phyloP scores from a whole-genome alignment of 306 rosid species.

The Ormosia emarginata region DNA sequence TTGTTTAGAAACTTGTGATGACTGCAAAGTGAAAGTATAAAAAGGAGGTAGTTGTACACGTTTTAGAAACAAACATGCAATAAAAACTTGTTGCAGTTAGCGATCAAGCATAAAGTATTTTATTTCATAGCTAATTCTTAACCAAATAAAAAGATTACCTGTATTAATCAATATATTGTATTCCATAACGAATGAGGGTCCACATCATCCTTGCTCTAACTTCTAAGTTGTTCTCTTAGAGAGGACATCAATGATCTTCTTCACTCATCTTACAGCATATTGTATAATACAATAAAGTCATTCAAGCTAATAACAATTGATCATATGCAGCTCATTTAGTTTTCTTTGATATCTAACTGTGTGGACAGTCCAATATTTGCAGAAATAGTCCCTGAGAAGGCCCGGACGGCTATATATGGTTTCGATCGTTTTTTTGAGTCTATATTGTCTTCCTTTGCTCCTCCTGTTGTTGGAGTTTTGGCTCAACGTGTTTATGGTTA shows the following conservation, averaged over 20 bases:
- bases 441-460: conserved; percentile 76
- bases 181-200: background rate
- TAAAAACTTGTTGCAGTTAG: background rate
- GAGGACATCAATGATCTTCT: background rate
- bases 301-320: background rate
- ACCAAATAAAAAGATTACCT: background rate
- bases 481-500: conserved; percentile 70
- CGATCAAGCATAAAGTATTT: background rate
- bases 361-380: conserved; percentile 92
- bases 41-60: background rate
- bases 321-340: background rate
- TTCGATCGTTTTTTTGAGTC: conserved; percentile 73
- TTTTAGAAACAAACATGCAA: background rate
- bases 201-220: background rate
- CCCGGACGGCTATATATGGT: conserved; percentile 74
- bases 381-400: conserved; percentile 84
- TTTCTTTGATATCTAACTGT: conserved; percentile 9
- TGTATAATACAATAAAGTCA: background rate
- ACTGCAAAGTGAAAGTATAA: background rate
- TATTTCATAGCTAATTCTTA: background rate
- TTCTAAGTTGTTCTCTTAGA: background rate
- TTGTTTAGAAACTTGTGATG: background rate
- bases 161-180: background rate
- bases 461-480: conserved; percentile 71
- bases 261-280: background rate